Base-by-base conservation (phyloP, 331 rosid species). In the Malus hybrid region DNA sequence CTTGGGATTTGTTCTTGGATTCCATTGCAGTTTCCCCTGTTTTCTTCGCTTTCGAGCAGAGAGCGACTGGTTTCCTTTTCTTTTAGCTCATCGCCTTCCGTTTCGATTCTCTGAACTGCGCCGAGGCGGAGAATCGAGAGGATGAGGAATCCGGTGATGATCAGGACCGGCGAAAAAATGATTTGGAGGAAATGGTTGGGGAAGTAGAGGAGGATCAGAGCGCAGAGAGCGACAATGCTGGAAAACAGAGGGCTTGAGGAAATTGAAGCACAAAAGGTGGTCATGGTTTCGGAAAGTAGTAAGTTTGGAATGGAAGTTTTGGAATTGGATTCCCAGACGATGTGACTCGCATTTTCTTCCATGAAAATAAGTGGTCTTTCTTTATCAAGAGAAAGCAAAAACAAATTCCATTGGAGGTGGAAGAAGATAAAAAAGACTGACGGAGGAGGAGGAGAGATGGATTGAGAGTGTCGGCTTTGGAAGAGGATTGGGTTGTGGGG, bases 231-330 rank as follows among this genome's bases (percentile, higher is more conserved):
- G 77, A 93, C 79, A 75, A 86, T 75, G 86, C 87, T 81, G 4
- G 93, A 88, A 80, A 89, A 82, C 77, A 93, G 82, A 82, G 97
- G 97, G 33, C 78, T 78, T 0, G 91, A 74, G 70, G 80, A 84
- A 68, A 83, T 52, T 70, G 82, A 80, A 48, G 77, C 79, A 32
- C 79, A 57, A 13, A 84, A 78, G 53, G 72, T 12, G 18, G 20
- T 82, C 77, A 89, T 63, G 56, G 66, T 74, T 44, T 73, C 57
- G 57, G 30, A 15, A 57, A 75, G 16, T 53, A 20, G 26, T 12
- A 71, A 20, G 15, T 46, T 73, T 3, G 78, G 57, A 75, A 80
- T 13, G 73, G 79, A 73, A 81, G 78, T 56, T 72, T 77, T 16
- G 71, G 79, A 75, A 81, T 29, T 81, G 77, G 73, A 77, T 68